phyloP scores from a whole-genome alignment of 805 yeast genomes.

The Yueomyces sinensis region DNA sequence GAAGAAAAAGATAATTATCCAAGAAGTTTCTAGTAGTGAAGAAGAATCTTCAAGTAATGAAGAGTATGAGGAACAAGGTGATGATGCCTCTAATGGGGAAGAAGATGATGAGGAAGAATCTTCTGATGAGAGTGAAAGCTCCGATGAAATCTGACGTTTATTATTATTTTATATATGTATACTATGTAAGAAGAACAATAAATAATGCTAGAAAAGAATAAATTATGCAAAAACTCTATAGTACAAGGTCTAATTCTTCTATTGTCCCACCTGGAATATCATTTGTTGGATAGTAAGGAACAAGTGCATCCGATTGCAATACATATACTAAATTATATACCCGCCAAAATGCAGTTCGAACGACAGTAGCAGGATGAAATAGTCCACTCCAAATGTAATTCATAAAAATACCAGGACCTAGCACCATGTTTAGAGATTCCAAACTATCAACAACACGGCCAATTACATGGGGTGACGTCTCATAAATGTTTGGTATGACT shows the following conservation, averaged over 20 bases:
- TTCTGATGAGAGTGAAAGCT: not conserved
- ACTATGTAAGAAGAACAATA: no score
- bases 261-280: slow-evolving; percentile 21
- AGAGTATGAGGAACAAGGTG: slow-evolving; percentile 20
- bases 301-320: slow-evolving; percentile 59
- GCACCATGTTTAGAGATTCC: slow-evolving; percentile 52
- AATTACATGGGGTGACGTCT: slow-evolving; percentile 92
- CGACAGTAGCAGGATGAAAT: slow-evolving; percentile 87
- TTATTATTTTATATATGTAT: no score
- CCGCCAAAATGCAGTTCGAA: slow-evolving; percentile 76
- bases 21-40: slow-evolving; percentile 20
- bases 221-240: no score
- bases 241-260: slow-evolving; percentile 37
- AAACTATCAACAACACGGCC: slow-evolving; percentile 68
- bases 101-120: slow-evolving; percentile 1
- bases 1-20: slow-evolving; percentile 16
- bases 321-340: slow-evolving; percentile 66
- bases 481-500: slow-evolving; percentile 79
- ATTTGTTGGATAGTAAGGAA: slow-evolving; percentile 66
- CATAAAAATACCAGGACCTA: slow-evolving; percentile 66
- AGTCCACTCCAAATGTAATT: slow-evolving; percentile 79
- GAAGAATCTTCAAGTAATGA: slow-evolving; percentile 24
- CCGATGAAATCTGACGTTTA: not conserved
- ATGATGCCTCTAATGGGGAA: slow-evolving; percentile 6
- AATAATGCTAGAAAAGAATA: no score